Percentiles rank a stretch among this genome's conserved stretches.
phyloP scores from a whole-genome alignment of 306 rosid species.

The Cicer pinnatifidum region DNA sequence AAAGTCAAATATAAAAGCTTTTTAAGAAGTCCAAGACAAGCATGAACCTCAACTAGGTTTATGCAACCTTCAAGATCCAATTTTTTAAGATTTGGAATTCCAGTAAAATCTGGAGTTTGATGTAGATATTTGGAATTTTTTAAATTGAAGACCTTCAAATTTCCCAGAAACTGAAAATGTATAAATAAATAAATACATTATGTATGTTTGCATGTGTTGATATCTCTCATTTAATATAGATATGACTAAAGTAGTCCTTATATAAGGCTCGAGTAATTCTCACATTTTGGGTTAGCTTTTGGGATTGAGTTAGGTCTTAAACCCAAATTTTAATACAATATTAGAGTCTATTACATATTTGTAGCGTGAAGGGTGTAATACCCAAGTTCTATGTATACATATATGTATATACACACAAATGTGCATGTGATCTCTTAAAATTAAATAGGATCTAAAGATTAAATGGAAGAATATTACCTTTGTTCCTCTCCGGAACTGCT shows the following conservation, averaged over 20 bases:
- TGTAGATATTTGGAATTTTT: constrained; percentile 22
- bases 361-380: neutral
- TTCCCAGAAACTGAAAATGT: constrained; percentile 30
- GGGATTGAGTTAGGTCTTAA: neutral
- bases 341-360: neutral
- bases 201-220: neutral
- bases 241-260: neutral
- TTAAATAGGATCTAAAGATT: neutral
- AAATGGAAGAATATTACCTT: constrained; percentile 35
- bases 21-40: constrained; percentile 40
- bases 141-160: constrained; percentile 39
- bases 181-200: neutral
- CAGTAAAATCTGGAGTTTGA: constrained; percentile 41
- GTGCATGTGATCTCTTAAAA: neutral
- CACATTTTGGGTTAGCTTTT: neutral
- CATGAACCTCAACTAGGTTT: constrained; percentile 50
- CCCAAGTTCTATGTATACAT: neutral
- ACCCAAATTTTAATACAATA: too few relatives aligned
- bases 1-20: constrained; percentile 42
- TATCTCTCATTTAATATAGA: neutral
- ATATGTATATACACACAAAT: neutral
- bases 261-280: neutral
- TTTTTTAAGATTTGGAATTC: constrained; percentile 43
- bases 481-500: constrained; percentile 31
- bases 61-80: constrained; percentile 42